phyloP scores from a whole-genome alignment of 495 filamentous ascomycete species.

The Cladorrhinum samala region DNA sequence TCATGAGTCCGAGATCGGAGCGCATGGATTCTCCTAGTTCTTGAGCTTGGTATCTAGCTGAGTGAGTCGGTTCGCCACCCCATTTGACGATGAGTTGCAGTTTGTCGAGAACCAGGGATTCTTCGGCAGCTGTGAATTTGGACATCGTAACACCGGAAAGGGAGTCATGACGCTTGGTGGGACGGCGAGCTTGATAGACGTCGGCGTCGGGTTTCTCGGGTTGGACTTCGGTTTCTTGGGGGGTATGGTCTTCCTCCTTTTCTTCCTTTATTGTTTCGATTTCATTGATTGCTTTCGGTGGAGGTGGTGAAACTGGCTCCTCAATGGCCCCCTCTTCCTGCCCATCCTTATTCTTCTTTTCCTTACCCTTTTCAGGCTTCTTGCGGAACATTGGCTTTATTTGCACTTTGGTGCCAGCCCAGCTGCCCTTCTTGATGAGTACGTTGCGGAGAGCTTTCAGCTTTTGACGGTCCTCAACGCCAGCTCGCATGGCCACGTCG shows the following conservation, averaged over 20 bases:
- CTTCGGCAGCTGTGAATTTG: conserved; percentile 80
- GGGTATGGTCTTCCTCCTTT: conserved; percentile 1
- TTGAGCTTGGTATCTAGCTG: conserved; percentile 89
- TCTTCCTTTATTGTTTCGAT: not conserved
- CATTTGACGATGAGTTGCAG: conserved; percentile 97
- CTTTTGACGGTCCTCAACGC: conserved; percentile 79
- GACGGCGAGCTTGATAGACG: conserved; percentile 18
- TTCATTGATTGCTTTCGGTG: not conserved
- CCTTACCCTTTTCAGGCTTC: conserved; percentile 41
- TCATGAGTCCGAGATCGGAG: conserved; percentile 90
- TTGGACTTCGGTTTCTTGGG: conserved; percentile 8
- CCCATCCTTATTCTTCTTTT: conserved; percentile 48
- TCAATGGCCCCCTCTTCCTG: conserved; percentile 9
- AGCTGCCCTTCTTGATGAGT: conserved; percentile 82
- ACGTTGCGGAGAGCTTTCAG: conserved; percentile 76
- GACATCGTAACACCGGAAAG: conserved; percentile 82
- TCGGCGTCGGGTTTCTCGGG: conserved; percentile 11
- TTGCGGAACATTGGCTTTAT: conserved; percentile 98
- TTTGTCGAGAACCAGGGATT: conserved; percentile 87
- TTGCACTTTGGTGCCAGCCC: conserved; percentile 95
- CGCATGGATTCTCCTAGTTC: conserved; percentile 93
- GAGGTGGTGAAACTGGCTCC: conserved; percentile 5
- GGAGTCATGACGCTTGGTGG: conserved; percentile 68
- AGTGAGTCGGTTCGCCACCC: conserved; percentile 97
- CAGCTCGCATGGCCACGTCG: conserved; percentile 65